phyloP scores from a whole-genome alignment of 2,329 filamentous ascomycete species.

The Pseudogymnoascus sp. region DNA sequence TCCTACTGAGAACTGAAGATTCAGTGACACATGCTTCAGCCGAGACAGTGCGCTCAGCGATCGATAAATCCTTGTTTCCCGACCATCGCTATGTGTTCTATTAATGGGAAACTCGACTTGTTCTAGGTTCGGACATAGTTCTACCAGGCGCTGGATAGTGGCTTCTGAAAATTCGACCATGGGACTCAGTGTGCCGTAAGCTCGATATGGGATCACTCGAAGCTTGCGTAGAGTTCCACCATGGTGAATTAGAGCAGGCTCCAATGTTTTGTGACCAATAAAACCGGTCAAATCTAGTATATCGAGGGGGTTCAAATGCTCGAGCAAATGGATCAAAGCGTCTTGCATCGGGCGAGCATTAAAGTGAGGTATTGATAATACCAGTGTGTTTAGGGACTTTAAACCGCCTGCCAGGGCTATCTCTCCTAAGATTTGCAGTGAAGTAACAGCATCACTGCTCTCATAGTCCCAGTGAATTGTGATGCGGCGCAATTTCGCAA shows the following conservation, averaged over 20 bases:
- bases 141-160: not conserved
- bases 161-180: not conserved
- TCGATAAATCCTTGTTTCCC: not conserved
- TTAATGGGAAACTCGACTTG: not conserved
- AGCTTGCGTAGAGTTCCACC: not conserved
- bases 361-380: not conserved
- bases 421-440: not conserved
- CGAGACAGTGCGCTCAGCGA: not conserved
- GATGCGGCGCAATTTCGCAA: not conserved
- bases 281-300: not conserved
- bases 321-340: not conserved
- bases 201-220: not conserved
- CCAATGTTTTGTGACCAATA: not conserved
- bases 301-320: not conserved
- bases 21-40: not conserved
- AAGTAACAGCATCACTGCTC: not conserved
- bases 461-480: not conserved
- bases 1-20: not conserved
- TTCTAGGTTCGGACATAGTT: not conserved
- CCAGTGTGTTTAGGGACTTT: not conserved
- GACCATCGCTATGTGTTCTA: not conserved
- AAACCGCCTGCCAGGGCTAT: not conserved
- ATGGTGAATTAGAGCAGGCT: not conserved
- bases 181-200: not conserved
- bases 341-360: not conserved